A percentile compares a stretch with the other conserved stretches of the same genome.
Evolutionary conservation across 2,329 filamentous ascomycete species (phyloP).

Genomic region (Parastagonospora nodorum): DNA sequence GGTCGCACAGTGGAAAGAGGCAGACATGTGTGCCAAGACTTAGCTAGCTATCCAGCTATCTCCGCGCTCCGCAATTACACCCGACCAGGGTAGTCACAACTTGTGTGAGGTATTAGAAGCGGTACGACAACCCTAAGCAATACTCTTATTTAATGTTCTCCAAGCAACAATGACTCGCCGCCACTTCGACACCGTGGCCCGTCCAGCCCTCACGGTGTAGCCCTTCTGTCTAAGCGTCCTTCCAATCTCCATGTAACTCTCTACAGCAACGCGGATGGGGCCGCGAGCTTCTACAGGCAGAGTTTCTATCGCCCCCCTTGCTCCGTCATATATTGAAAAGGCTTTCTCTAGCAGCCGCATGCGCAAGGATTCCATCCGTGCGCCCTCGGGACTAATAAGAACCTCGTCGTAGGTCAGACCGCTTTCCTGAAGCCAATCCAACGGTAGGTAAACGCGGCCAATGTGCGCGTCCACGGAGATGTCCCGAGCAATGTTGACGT

Average conservation of each 20-base stretch:
- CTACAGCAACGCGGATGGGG: slow-evolving; percentile 70
- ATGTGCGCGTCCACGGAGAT: slow-evolving; percentile 70
- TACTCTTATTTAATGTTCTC: slow-evolving; percentile 53
- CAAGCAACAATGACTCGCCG: slow-evolving; percentile 63
- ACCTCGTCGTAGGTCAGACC: slow-evolving; percentile 61
- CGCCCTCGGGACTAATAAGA: slow-evolving; percentile 55
- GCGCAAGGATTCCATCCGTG: slow-evolving; percentile 57
- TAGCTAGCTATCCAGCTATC: neutral
- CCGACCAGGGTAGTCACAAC: neutral
- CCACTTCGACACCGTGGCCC: slow-evolving; percentile 54
- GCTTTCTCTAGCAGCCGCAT: slow-evolving; percentile 63
- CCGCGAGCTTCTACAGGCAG: slow-evolving; percentile 65
- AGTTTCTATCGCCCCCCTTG: slow-evolving; percentile 62
- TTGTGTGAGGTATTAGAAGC: neutral
- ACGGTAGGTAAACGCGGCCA: slow-evolving; percentile 70
- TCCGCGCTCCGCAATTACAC: neutral
- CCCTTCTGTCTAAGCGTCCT: slow-evolving; percentile 60
- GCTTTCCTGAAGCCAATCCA: slow-evolving; percentile 65
- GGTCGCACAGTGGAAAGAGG: neutral
- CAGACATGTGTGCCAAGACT: neutral
- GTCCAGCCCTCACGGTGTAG: slow-evolving; percentile 51
- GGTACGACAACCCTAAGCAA: neutral
- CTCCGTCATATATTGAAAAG: slow-evolving; percentile 63
- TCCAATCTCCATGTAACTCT: slow-evolving; percentile 79
- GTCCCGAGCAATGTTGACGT: slow-evolving; percentile 77